phyloP scores from a whole-genome alignment of 2,329 filamentous ascomycete genomes.

The Fusarium sp. region DNA sequence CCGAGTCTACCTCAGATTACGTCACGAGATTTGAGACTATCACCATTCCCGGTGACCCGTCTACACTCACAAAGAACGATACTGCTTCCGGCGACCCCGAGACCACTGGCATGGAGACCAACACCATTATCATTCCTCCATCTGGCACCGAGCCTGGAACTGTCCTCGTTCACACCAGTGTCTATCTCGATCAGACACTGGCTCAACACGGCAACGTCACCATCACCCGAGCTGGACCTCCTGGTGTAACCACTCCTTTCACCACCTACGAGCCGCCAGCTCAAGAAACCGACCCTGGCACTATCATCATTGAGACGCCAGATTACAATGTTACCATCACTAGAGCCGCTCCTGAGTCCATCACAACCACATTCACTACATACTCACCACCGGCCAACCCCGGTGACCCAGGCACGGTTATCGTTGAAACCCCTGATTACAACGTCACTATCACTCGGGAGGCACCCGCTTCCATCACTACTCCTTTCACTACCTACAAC shows the following conservation, averaged over 20 bases:
- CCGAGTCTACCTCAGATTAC: slow-evolving; percentile 5
- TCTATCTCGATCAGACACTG: slow-evolving; percentile 30
- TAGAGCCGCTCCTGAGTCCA: slow-evolving; percentile 14
- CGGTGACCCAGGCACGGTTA: slow-evolving; percentile 29
- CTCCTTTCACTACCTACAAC: slow-evolving; percentile 14
- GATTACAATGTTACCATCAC: slow-evolving; percentile 32
- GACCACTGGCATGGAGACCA: slow-evolving; percentile 28
- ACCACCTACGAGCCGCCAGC: slow-evolving; percentile 27
- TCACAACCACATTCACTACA: slow-evolving; percentile 27
- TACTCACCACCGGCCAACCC: slow-evolving; percentile 25
- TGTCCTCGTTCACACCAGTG: slow-evolving; percentile 28
- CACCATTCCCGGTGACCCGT: slow-evolving; percentile 31
- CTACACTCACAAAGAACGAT: slow-evolving; percentile 9
- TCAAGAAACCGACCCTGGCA: slow-evolving; percentile 22
- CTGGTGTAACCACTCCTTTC: slow-evolving; percentile 21
- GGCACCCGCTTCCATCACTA: slow-evolving; percentile 19
- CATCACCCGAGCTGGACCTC: slow-evolving; percentile 20
- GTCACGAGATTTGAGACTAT: slow-evolving; percentile 25
- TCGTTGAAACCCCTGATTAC: slow-evolving; percentile 29
- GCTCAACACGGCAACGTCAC: slow-evolving; percentile 29
- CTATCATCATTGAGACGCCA: slow-evolving; percentile 26
- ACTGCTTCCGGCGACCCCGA: slow-evolving; percentile 1
- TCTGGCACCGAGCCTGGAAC: slow-evolving; percentile 35
- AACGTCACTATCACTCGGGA: slow-evolving; percentile 27
- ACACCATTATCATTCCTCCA: slow-evolving; percentile 32